Percentiles rank a stretch among this genome's conserved stretches.
Conservation (phyloP, 2,329 filamentous ascomycete genomes). For the Cladorrhinum sp. region DNA sequence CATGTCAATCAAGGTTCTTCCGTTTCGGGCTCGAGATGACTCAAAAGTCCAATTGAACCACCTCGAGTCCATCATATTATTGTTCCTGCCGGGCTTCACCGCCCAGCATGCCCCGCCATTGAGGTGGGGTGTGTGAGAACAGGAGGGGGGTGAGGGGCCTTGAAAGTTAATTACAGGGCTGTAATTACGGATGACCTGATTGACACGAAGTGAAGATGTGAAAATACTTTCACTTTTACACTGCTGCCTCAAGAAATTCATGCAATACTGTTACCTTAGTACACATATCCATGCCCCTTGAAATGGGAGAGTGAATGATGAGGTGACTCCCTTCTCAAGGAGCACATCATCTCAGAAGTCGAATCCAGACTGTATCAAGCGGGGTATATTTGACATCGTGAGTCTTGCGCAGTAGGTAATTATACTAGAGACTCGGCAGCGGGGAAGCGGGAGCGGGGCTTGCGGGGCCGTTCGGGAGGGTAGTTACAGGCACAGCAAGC, state of each 20-base stretch:
- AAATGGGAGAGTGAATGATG: no score
- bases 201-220: no score
- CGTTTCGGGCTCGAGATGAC: background rate
- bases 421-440: background rate
- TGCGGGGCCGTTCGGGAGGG: background rate
- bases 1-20: background rate
- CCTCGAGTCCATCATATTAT: background rate
- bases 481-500: background rate
- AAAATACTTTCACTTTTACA: no score
- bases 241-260: no score
- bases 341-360: no score
- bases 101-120: background rate
- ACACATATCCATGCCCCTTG: no score
- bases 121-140: background rate
- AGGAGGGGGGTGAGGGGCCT: background rate
- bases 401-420: no score
- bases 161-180: no score
- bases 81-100: background rate
- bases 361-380: background rate
- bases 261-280: no score
- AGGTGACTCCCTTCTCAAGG: no score
- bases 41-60: background rate
- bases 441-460: background rate
- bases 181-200: no score
- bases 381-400: background rate